phyloP scores from a whole-genome alignment of 2,329 filamentous ascomycete species.

The Ascochyta lentis region DNA sequence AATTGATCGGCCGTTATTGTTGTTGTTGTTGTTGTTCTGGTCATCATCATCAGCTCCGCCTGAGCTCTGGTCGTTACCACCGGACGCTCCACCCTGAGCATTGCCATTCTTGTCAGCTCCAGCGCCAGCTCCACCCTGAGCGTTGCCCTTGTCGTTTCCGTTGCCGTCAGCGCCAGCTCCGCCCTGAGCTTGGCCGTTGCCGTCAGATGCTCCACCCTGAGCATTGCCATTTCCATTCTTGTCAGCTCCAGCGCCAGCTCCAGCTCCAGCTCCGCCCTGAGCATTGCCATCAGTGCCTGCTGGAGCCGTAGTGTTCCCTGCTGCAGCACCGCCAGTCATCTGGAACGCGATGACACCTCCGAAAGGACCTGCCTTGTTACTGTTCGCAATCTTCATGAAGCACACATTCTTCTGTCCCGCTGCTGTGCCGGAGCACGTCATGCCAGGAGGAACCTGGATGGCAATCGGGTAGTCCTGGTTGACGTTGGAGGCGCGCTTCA shows the following conservation, averaged over 20 bases:
- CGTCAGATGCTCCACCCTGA: no score
- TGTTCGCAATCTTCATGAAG: slow-evolving; percentile 32
- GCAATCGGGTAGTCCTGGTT: slow-evolving; percentile 22
- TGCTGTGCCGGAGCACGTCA: slow-evolving; percentile 63
- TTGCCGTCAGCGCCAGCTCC: no score
- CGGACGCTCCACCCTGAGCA: no score
- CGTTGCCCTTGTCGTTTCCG: no score
- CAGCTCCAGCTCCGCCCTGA: not conserved
- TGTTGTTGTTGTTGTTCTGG: not conserved
- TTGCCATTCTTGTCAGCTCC: no score
- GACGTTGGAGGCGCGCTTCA: slow-evolving; percentile 24
- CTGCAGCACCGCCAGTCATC: slow-evolving; percentile 15
- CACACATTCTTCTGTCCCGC: slow-evolving; percentile 64
- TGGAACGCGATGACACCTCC: slow-evolving; percentile 32
- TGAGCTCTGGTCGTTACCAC: no score
- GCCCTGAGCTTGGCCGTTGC: no score
- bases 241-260: not conserved
- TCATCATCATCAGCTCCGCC: no score
- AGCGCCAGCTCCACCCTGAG: no score
- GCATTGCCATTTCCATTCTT: no score
- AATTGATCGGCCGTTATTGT: not conserved
- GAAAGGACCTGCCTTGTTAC: slow-evolving; percentile 29
- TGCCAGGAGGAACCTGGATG: slow-evolving; percentile 57
- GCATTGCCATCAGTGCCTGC: not conserved
- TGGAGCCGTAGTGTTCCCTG: slow-evolving; percentile 4